A percentile compares a stretch with the other conserved stretches of the same genome.
These are phyloP conservation scores for Hymenotorrendiella dingleyae DNA, from an alignment of 2,329 filamentous ascomycete species.

Conservation along the genomic window DNA sequence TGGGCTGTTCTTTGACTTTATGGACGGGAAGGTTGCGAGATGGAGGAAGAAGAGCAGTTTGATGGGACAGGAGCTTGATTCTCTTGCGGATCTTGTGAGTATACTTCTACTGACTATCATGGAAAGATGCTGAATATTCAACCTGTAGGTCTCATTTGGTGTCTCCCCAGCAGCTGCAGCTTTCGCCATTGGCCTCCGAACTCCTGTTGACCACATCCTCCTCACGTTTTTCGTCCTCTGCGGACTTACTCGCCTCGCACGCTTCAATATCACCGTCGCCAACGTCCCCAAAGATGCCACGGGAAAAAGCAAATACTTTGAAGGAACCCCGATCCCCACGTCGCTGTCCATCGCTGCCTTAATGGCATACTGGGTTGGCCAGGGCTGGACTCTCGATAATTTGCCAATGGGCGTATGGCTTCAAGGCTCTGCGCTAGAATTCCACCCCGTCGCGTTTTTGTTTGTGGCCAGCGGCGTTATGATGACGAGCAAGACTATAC, in stretches of 20 bases:
- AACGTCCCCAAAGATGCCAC: constrained; percentile 84
- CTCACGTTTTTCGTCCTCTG: constrained; percentile 89
- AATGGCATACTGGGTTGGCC: constrained; percentile 84
- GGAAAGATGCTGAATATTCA: background rate
- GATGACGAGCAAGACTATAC: constrained; percentile 93
- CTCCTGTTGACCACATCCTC: constrained; percentile 70
- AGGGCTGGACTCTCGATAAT: constrained; percentile 71
- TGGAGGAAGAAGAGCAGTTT: constrained; percentile 96
- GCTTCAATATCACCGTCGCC: constrained; percentile 94
- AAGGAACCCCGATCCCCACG: constrained; percentile 93
- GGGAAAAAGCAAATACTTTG: constrained; percentile 93
- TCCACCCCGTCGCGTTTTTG: constrained; percentile 75
- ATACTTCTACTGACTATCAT: constrained; percentile 1
- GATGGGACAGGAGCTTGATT: constrained; percentile 97
- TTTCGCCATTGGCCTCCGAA: constrained; percentile 84
- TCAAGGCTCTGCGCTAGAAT: constrained; percentile 63
- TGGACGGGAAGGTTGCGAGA: constrained; percentile 92
- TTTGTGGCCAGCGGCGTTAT: constrained; percentile 87
- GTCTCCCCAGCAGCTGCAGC: constrained; percentile 82
- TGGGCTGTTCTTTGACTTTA: constrained; percentile 94
- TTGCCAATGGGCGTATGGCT: constrained; percentile 71
- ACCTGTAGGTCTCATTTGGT: constrained; percentile 80
- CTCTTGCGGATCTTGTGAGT: constrained; percentile 83
- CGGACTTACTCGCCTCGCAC: constrained; percentile 85
- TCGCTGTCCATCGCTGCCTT: constrained; percentile 72